A percentile compares a stretch with the other conserved stretches of the same genome.
Evolutionary conservation across 2,329 filamentous ascomycete genomes (phyloP).

Genomic region (Lecanicillium sp.): DNA sequence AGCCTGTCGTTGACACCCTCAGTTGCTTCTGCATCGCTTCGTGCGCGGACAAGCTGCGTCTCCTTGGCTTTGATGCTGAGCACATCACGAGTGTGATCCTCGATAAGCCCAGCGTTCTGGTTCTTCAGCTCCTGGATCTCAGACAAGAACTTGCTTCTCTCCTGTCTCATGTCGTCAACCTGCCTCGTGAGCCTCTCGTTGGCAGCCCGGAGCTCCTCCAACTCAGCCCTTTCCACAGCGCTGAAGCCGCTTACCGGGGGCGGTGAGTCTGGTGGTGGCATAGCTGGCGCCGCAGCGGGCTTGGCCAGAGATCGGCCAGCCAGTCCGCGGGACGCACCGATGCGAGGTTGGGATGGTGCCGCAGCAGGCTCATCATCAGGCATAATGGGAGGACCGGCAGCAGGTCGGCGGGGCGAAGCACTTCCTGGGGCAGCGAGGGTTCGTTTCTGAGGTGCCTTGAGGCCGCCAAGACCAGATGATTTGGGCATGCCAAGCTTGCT

Average conservation of each 20-base stretch:
- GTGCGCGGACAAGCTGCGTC: slow-evolving; percentile 87
- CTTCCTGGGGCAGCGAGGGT: slow-evolving; percentile 42
- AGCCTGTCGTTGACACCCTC: slow-evolving; percentile 82
- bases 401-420: slow-evolving; percentile 49
- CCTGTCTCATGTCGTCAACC: slow-evolving; percentile 74
- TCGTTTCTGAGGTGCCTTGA: slow-evolving; percentile 57
- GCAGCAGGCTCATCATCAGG: slow-evolving; percentile 53
- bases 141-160: slow-evolving; percentile 73
- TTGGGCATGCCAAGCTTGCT: slow-evolving; percentile 54
- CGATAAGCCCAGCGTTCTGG: slow-evolving; percentile 92
- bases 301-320: slow-evolving; percentile 81
- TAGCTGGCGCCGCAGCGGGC: slow-evolving; percentile 49
- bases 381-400: slow-evolving; percentile 41
- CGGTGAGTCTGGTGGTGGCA: slow-evolving; percentile 48
- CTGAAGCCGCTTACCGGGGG: slow-evolving; percentile 60
- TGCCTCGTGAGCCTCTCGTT: slow-evolving; percentile 72
- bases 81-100: slow-evolving; percentile 93
- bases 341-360: slow-evolving; percentile 53
- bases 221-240: slow-evolving; percentile 80
- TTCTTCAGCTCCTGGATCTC: slow-evolving; percentile 94
- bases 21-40: slow-evolving; percentile 82
- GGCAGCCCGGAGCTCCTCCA: slow-evolving; percentile 79
- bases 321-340: slow-evolving; percentile 69
- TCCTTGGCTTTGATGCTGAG: slow-evolving; percentile 98
- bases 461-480: slow-evolving; percentile 44